A percentile compares a stretch with the other conserved stretches of the same genome.
These are phyloP conservation scores for Lipomyces yamanashiensis DNA, from an alignment of 805 yeast genomes.

Conservation along the genomic window DNA sequence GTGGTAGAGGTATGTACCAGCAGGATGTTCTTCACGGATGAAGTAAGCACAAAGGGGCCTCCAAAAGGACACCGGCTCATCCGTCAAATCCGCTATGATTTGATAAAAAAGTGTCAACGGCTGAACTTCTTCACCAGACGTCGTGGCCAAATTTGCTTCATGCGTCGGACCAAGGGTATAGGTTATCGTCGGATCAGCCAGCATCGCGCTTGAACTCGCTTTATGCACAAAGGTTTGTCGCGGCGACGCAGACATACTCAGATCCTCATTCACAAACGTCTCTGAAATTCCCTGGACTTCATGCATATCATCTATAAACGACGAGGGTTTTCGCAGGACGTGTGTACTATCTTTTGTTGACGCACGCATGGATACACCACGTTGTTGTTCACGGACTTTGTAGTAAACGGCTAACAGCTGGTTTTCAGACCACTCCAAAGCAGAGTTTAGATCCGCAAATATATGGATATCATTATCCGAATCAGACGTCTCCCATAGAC, in stretches of 20 bases:
- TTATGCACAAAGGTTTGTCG: constrained; percentile 19
- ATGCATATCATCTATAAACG: not conserved
- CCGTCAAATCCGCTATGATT: constrained; percentile 64
- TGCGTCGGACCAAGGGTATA: not conserved
- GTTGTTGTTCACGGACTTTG: constrained; percentile 43
- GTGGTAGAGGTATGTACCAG: constrained; percentile 54
- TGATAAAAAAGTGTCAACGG: constrained; percentile 70
- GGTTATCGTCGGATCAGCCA: constrained; percentile 28
- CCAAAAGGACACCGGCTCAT: constrained; percentile 64
- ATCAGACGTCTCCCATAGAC: constrained; percentile 62
- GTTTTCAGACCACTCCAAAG: constrained; percentile 97
- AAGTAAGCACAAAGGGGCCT: constrained; percentile 61
- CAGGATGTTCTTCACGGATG: constrained; percentile 53
- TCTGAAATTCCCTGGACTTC: not conserved
- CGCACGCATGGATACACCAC: not conserved
- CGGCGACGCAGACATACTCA: constrained; percentile 17
- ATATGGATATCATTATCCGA: constrained; percentile 56
- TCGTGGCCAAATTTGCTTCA: not conserved
- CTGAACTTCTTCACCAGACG: not conserved
- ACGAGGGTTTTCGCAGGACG: not conserved
- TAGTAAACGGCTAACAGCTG: constrained; percentile 72
- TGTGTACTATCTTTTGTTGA: not conserved
- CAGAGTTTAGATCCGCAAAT: constrained; percentile 79
- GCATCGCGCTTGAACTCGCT: constrained; percentile 20
- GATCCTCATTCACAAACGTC: not conserved